Percentiles rank a stretch among this genome's conserved stretches.
Conservation (phyloP, 345 rosid genomes). For the Fremontodendron californicum region DNA sequence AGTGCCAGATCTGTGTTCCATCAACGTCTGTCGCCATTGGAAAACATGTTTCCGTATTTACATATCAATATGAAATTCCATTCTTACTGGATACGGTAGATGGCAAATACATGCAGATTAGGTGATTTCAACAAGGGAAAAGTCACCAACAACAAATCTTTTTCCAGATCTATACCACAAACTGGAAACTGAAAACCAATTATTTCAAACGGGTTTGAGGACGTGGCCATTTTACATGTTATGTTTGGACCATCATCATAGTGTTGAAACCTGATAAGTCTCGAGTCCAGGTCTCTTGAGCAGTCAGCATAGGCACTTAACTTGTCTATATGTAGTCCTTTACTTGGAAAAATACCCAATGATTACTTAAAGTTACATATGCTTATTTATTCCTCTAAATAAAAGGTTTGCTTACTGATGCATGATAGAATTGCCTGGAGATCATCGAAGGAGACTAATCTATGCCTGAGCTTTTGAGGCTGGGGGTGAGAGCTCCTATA, state of each 20-base stretch:
- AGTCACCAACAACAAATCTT: not conserved
- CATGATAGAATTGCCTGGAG: conserved; percentile 20
- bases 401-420: conserved; percentile 12
- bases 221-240: not conserved
- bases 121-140: not conserved
- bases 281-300: not conserved
- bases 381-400: not conserved
- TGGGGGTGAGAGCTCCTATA: conserved; percentile 5
- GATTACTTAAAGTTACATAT: not conserved
- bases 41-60: not conserved
- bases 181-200: not conserved
- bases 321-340: not conserved
- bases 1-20: not conserved
- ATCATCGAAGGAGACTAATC: conserved; percentile 12
- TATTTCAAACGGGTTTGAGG: not conserved
- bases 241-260: not conserved
- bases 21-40: not conserved
- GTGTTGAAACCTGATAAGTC: not conserved
- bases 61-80: not conserved
- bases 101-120: not conserved
- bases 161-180: not conserved
- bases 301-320: not conserved
- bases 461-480: not conserved
- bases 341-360: not conserved
- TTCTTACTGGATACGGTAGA: not conserved